Conservation (phyloP, 2,329 filamentous ascomycete genomes). For the Ceratocystis colombiana region DNA sequence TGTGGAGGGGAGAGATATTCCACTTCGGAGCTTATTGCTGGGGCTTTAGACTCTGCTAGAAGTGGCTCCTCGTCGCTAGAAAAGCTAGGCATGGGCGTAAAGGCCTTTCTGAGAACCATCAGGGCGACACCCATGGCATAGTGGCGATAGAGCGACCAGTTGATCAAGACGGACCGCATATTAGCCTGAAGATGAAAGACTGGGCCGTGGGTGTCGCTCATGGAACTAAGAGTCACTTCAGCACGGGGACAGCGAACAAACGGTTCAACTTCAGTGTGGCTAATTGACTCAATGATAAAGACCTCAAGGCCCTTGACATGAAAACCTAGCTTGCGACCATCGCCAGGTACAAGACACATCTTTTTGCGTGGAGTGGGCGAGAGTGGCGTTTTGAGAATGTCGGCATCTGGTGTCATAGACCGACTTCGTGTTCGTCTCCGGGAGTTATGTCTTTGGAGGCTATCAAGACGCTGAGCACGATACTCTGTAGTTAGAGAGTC, state of each 20-base stretch:
- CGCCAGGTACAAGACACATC: slow-evolving; percentile 49
- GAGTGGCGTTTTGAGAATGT: slow-evolving; percentile 38
- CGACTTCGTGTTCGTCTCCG: slow-evolving; percentile 67
- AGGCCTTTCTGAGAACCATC: slow-evolving; percentile 50
- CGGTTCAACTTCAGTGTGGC: slow-evolving; percentile 73
- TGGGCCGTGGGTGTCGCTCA: slow-evolving; percentile 76
- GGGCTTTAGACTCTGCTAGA: slow-evolving; percentile 26
- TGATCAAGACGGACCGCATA: slow-evolving; percentile 65
- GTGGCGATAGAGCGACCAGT: slow-evolving; percentile 89
- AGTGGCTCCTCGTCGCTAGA: slow-evolving; percentile 11
- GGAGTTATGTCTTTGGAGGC: slow-evolving; percentile 45
- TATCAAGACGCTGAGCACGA: slow-evolving; percentile 65
- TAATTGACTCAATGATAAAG: slow-evolving; percentile 78
- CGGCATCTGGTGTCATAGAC: slow-evolving; percentile 59
- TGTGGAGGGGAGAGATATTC: slow-evolving; percentile 35
- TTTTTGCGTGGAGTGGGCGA: slow-evolving; percentile 35
- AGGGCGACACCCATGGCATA: slow-evolving; percentile 78
- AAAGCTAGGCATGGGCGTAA: slow-evolving; percentile 25
- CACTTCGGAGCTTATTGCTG: slow-evolving; percentile 22
- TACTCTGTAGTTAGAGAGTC: slow-evolving; percentile 87
- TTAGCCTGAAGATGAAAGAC: slow-evolving; percentile 79
- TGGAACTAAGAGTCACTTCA: slow-evolving; percentile 74
- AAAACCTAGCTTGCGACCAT: slow-evolving; percentile 72
- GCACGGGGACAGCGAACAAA: slow-evolving; percentile 80
- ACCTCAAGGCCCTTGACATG: slow-evolving; percentile 78